Evolutionary conservation across 441 rosid species (phyloP).

Genomic region (Gossypium davidsonii): DNA sequence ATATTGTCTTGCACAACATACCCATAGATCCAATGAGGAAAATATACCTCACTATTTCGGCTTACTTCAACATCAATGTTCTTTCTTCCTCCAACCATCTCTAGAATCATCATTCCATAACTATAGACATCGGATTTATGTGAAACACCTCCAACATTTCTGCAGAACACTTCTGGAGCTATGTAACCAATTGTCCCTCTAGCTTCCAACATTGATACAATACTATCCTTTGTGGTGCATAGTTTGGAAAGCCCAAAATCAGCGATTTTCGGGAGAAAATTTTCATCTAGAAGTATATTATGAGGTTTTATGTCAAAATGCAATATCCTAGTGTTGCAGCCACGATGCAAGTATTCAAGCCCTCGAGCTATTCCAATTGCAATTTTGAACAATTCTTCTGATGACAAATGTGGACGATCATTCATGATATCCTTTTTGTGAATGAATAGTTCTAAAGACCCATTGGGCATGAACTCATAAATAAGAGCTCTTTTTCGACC

Average conservation of each 20-base stretch:
- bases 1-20: conserved; percentile 11
- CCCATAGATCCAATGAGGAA: conserved; percentile 34
- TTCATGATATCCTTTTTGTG: neutral
- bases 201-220: conserved; percentile 6
- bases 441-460: conserved; percentile 33
- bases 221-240: conserved; percentile 4
- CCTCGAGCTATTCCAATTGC: conserved; percentile 26
- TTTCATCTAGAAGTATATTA: conserved; percentile 63
- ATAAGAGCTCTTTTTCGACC: conserved; percentile 26
- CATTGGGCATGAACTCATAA: conserved; percentile 37
- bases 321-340: conserved; percentile 35
- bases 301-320: conserved; percentile 83
- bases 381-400: neutral
- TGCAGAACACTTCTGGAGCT: conserved; percentile 34
- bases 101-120: conserved; percentile 27
- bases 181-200: conserved; percentile 22
- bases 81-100: conserved; percentile 24
- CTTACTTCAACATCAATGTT: neutral
- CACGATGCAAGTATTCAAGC: conserved; percentile 26
- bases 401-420: neutral
- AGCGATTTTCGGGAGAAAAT: conserved; percentile 58
- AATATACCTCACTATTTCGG: conserved; percentile 19
- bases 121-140: conserved; percentile 27
- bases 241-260: conserved; percentile 50
- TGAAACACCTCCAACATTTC: conserved; percentile 28